A percentile compares a stretch with the other conserved stretches of the same genome.
These are phyloP conservation scores for Saprolegnia diclina DNA, from an alignment of 352 stramenopile species.

Conservation along the genomic window DNA sequence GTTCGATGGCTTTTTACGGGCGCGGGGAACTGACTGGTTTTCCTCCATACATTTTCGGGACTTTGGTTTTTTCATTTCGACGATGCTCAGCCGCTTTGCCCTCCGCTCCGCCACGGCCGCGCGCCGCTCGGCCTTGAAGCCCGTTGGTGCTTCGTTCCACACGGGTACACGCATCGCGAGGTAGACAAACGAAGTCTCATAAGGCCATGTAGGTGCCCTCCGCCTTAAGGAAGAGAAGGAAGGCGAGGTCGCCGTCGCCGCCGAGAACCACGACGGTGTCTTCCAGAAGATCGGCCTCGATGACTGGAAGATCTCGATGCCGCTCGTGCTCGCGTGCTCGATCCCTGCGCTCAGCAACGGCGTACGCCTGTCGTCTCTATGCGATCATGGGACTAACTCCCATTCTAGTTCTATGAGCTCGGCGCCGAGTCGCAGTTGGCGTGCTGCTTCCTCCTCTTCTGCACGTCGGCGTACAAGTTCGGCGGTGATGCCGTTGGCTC, in stretches of 20 bases:
- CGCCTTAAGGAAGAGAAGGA: slow-evolving; percentile 51
- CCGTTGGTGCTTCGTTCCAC: slow-evolving; percentile 45
- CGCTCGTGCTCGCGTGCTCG: slow-evolving; percentile 59
- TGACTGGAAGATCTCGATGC: slow-evolving; percentile 80
- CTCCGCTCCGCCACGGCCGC: slow-evolving; percentile 49
- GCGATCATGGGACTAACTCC: slow-evolving; percentile 49
- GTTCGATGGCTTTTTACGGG: not conserved
- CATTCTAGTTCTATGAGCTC: slow-evolving; percentile 65
- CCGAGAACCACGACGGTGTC: slow-evolving; percentile 36
- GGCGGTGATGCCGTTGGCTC: slow-evolving; percentile 72
- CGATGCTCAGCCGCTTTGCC: slow-evolving; percentile 70
- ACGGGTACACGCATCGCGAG: slow-evolving; percentile 24
- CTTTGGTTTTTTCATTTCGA: slow-evolving; percentile 25
- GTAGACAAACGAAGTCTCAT: not conserved
- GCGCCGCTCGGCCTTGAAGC: slow-evolving; percentile 46
- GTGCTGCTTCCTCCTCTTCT: slow-evolving; percentile 82
- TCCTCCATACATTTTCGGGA: slow-evolving; percentile 27
- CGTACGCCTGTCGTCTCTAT: slow-evolving; percentile 35
- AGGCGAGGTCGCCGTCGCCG: slow-evolving; percentile 37
- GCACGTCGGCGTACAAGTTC: slow-evolving; percentile 82
- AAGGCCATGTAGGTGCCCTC: slow-evolving; percentile 31
- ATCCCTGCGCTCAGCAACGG: slow-evolving; percentile 77
- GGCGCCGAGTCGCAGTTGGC: slow-evolving; percentile 82
- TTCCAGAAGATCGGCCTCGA: slow-evolving; percentile 62
- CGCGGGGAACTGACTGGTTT: slow-evolving; percentile 22